Percentiles rank a stretch among this genome's conserved stretches.
Evolutionary conservation across 2,329 filamentous ascomycete species (phyloP).

Genomic region (Orbilia blumenaviensis): DNA sequence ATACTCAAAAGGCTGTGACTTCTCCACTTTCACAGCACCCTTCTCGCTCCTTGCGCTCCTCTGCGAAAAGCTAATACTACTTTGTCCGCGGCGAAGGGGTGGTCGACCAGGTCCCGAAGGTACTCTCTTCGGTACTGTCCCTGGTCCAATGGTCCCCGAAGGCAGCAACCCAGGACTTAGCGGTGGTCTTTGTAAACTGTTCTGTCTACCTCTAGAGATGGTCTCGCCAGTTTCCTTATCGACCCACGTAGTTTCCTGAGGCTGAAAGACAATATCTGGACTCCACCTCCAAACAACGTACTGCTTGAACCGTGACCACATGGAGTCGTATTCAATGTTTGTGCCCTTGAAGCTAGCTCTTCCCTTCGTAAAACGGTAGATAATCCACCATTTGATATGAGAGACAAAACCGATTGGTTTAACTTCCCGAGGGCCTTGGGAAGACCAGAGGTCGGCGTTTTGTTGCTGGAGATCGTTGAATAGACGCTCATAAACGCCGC

Average conservation of each 20-base stretch:
- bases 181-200: constrained; percentile 17
- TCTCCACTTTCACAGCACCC: constrained; percentile 3
- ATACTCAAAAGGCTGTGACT: constrained; percentile 35
- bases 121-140: not conserved
- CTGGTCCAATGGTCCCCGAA: not conserved
- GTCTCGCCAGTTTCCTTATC: constrained; percentile 37
- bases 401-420: constrained; percentile 61
- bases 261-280: constrained; percentile 30
- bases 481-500: constrained; percentile 66
- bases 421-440: constrained; percentile 63
- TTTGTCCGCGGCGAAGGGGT: constrained; percentile 2
- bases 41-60: constrained; percentile 11
- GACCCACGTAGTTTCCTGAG: constrained; percentile 33
- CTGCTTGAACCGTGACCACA: constrained; percentile 56
- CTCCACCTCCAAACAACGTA: constrained; percentile 55
- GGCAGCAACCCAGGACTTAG: not conserved
- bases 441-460: constrained; percentile 65
- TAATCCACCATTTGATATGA: constrained; percentile 64
- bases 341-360: constrained; percentile 47
- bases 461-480: constrained; percentile 64
- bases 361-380: constrained; percentile 63
- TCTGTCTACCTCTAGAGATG: constrained; percentile 28
- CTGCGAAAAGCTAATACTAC: constrained; percentile 10
- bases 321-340: constrained; percentile 61
- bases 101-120: not conserved